A percentile compares a stretch with the other conserved stretches of the same genome.
These are phyloP conservation scores for Penicillium sp. DNA, from an alignment of 2,329 filamentous ascomycete genomes.

Conservation along the genomic window DNA sequence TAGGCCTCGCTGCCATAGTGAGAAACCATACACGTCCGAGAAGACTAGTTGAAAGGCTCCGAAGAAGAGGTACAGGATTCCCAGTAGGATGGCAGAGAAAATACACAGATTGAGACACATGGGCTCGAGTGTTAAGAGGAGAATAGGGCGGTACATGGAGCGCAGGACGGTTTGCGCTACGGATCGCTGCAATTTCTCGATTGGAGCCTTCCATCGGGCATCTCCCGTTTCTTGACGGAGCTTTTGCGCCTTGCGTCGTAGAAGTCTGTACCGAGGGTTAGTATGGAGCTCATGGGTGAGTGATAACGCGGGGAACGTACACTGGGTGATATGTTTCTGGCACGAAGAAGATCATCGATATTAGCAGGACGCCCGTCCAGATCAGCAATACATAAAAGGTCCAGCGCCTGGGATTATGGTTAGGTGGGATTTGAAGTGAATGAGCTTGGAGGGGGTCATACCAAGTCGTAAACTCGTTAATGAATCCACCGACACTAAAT, in stretches of 20 bases:
- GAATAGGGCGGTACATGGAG: conserved; percentile 69
- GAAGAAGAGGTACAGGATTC: conserved; percentile 88
- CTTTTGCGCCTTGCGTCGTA: conserved; percentile 68
- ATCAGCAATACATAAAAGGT: conserved; percentile 83
- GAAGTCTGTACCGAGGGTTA: conserved; percentile 12
- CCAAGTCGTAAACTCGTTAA: conserved; percentile 73
- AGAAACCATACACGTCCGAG: conserved; percentile 72
- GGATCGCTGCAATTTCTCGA: conserved; percentile 73
- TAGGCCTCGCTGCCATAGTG: conserved; percentile 77
- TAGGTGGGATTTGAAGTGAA: conserved; percentile 30
- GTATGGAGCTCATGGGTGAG: background rate
- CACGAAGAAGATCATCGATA: conserved; percentile 55
- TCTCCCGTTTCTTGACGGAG: conserved; percentile 79
- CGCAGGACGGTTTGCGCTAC: conserved; percentile 63
- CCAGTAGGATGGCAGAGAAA: conserved; percentile 82
- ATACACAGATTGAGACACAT: conserved; percentile 85
- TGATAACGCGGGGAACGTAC: conserved; percentile 20
- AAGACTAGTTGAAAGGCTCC: conserved; percentile 86
- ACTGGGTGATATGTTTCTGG: conserved; percentile 80
- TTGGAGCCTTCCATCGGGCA: conserved; percentile 73
- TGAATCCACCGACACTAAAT: conserved; percentile 67
- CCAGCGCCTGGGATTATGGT: conserved; percentile 59
- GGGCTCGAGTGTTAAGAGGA: conserved; percentile 78
- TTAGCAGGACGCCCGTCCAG: conserved; percentile 67
- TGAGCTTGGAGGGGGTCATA: background rate